Evolutionary conservation across 2,329 filamentous ascomycete genomes (phyloP).

Genomic region (Trichoderma sp.): DNA sequence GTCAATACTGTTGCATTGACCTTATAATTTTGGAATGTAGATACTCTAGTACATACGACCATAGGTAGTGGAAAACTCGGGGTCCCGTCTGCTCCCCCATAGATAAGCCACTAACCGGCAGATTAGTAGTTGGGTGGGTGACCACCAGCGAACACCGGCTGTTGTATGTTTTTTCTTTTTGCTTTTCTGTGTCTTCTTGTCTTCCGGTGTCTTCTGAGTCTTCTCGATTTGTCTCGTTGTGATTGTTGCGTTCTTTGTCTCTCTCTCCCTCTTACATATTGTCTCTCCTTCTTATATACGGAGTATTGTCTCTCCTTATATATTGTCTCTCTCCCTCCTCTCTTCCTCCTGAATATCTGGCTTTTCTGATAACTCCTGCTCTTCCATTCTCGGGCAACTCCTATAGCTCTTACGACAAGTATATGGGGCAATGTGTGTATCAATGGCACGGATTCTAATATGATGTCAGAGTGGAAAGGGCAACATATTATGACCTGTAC

Average conservation of each 20-base stretch:
- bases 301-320: too few species aligned
- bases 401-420: not conserved
- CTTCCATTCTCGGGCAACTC: not conserved
- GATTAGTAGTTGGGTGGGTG: not conserved
- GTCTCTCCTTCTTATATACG: too few species aligned
- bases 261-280: too few species aligned
- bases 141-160: not conserved
- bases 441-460: not conserved
- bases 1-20: too few species aligned
- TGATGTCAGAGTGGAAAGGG: not conserved
- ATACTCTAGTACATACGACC: not conserved
- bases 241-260: not conserved
- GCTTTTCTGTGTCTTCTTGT: not conserved
- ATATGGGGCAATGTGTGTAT: not conserved
- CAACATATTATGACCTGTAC: not conserved
- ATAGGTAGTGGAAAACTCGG: not conserved
- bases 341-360: not conserved
- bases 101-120: not conserved
- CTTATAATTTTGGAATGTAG: too few species aligned
- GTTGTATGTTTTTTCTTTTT: not conserved
- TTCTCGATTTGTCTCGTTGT: not conserved
- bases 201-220: not conserved
- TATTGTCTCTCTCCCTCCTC: too few species aligned
- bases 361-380: not conserved
- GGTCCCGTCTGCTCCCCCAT: not conserved